These are phyloP conservation scores for Abelmoschus esculentus DNA, from an alignment of 345 rosid species.

Conservation along the genomic window DNA sequence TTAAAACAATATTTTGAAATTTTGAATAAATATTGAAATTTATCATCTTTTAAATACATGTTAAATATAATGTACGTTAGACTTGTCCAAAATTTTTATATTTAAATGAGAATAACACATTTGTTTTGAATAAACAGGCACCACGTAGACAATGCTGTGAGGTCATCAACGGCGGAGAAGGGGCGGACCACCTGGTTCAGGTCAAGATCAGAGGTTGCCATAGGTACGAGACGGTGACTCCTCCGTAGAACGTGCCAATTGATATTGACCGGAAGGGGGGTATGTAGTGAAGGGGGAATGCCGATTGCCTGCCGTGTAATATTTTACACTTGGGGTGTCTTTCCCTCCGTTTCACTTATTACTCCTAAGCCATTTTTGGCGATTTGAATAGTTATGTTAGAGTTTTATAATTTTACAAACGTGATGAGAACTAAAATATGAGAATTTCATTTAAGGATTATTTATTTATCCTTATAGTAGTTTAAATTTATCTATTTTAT, in stretches of 20 bases:
- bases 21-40: not conserved
- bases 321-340: too few relatives aligned
- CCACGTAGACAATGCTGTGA: constrained; percentile 76
- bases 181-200: constrained; percentile 17
- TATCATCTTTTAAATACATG: too few relatives aligned
- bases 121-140: constrained; percentile 37
- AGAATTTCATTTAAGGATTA: too few relatives aligned
- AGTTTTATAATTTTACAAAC: too few relatives aligned
- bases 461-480: too few relatives aligned
- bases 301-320: not conserved
- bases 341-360: too few relatives aligned
- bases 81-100: not conserved
- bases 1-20: too few relatives aligned
- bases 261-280: not conserved
- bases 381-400: too few relatives aligned
- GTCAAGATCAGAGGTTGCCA: constrained; percentile 58
- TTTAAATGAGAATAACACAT: constrained; percentile 1
- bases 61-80: too few relatives aligned
- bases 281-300: not conserved
- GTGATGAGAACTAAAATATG: too few relatives aligned
- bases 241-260: constrained; percentile 15
- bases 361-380: too few relatives aligned
- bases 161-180: constrained; percentile 28
- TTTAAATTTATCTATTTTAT: too few relatives aligned
- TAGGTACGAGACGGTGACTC: constrained; percentile 55